Evolutionary conservation across 2,329 filamentous ascomycete species (phyloP).

Genomic region (Grosmannia serpens): DNA sequence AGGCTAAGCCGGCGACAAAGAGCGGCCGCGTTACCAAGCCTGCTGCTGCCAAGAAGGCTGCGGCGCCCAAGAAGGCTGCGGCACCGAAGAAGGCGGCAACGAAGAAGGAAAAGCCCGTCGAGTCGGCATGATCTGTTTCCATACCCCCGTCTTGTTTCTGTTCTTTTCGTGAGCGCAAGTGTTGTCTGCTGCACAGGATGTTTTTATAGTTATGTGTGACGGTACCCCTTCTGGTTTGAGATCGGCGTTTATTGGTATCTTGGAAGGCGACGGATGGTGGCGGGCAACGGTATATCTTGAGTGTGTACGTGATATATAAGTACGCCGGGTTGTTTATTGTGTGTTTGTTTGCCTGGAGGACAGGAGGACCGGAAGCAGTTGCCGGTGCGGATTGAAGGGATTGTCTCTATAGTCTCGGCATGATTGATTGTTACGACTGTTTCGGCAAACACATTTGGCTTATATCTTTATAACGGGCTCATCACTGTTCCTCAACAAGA

Average conservation of each 20-base stretch:
- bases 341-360: neutral
- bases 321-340: conserved; percentile 5
- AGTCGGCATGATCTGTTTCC: conserved; percentile 3
- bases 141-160: conserved; percentile 10
- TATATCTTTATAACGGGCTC: neutral
- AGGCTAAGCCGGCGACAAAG: conserved; percentile 71
- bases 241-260: conserved; percentile 8
- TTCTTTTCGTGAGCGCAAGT: neutral
- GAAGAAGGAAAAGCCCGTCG: conserved; percentile 8
- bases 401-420: neutral
- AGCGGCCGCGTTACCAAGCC: conserved; percentile 73
- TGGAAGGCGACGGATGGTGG: conserved; percentile 12
- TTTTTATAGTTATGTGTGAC: conserved; percentile 11
- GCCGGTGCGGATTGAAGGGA: neutral
- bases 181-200: conserved; percentile 6
- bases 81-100: conserved; percentile 32
- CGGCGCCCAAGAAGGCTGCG: conserved; percentile 32
- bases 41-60: conserved; percentile 37
- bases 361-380: neutral
- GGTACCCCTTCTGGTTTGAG: conserved; percentile 6
- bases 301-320: conserved; percentile 8
- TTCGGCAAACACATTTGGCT: neutral
- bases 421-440: neutral
- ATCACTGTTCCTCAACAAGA: neutral
- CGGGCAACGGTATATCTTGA: conserved; percentile 9